Base-by-base conservation (phyloP, 2,329 filamentous ascomycete species). In the Fusarium robinianum region DNA sequence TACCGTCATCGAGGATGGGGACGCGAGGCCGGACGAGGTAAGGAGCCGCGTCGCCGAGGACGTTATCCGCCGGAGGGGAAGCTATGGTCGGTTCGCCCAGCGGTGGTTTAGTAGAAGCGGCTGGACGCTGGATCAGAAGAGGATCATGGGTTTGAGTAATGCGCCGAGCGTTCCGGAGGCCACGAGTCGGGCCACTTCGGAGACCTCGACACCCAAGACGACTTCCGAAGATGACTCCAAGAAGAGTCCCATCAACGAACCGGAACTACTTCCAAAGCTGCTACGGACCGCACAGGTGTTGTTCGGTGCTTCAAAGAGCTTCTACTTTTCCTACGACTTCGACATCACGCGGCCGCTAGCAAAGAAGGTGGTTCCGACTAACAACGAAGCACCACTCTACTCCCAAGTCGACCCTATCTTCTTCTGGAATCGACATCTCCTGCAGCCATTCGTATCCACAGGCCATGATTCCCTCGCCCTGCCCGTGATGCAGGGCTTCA, bases 311-410 rank as follows among this genome's bases (percentile, higher is more conserved):
- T 90, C 87, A 0, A 79, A 80, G 51, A 96, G 89, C 65, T 97
- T 96, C 67, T 97, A 87, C 73, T 99, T 92, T 67, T 91, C 91
- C 1, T 96, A 99, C 66, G 94, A 99, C 54, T 80, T 92, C 64
- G 91, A 99, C 64, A 80, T 99, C 36, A 97, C 94, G 1, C 80
- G 85, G 42, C 83, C 79, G 51, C 61, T 83, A 41, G 68, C 70
- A 3, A 73, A 66, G 31, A 49, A 57, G 19, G 40, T 57, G 0
- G 34, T 48, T 11, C 26, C 60, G 9, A 32, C 55, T 1, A 57
- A 47, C n/a, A 42, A 53, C 6, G 58, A 63, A 17, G 29, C 56
- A 5, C 84, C 90, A 5, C 72, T 96, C 4, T 79, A 89, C 65
- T 81, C 81, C 51, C 77, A 81, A 45, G 90, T 85, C 15, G 89